These are phyloP conservation scores for Lunasporangiospora selenospora DNA, from an alignment of 192 early-diverging fungal genomes.

Conservation along the genomic window DNA sequence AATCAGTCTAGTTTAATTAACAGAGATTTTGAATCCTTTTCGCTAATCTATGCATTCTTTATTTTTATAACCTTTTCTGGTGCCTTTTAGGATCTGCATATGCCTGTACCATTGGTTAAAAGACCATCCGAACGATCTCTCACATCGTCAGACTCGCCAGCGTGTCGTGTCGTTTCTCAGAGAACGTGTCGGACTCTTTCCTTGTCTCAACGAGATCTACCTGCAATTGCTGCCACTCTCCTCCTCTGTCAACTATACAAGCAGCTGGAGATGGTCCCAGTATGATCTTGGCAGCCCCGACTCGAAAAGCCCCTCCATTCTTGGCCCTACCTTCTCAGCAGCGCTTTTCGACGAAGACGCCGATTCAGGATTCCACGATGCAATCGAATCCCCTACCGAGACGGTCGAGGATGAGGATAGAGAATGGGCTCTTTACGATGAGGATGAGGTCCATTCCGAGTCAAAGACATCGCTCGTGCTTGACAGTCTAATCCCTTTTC, in stretches of 20 bases:
- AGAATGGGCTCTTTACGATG: no score
- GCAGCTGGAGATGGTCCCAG: constrained; percentile 27
- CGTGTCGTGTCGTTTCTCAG: constrained; percentile 23
- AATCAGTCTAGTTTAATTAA: no score
- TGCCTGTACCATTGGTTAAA: constrained; percentile 34
- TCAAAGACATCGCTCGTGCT: no score
- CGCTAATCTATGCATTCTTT: no score
- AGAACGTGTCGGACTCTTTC: constrained; percentile 26
- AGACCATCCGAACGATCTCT: constrained; percentile 48
- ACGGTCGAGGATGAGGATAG: no score
- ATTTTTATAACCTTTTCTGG: no score
- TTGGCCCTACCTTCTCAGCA: background rate
- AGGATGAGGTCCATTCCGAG: no score
- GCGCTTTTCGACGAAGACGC: constrained; percentile 21
- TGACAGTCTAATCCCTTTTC: no score
- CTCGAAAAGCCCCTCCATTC: constrained; percentile 14
- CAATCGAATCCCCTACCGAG: no score
- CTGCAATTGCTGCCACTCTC: constrained; percentile 23
- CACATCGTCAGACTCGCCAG: constrained; percentile 46
- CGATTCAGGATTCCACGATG: constrained; percentile 29
- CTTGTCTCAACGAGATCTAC: constrained; percentile 37
- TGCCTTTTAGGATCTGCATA: constrained; percentile 38
- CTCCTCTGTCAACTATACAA: constrained; percentile 23
- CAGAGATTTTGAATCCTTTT: no score
- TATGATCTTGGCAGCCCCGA: background rate